phyloP scores from a whole-genome alignment of 2,329 filamentous ascomycete genomes.

The Kalmusia sp. region DNA sequence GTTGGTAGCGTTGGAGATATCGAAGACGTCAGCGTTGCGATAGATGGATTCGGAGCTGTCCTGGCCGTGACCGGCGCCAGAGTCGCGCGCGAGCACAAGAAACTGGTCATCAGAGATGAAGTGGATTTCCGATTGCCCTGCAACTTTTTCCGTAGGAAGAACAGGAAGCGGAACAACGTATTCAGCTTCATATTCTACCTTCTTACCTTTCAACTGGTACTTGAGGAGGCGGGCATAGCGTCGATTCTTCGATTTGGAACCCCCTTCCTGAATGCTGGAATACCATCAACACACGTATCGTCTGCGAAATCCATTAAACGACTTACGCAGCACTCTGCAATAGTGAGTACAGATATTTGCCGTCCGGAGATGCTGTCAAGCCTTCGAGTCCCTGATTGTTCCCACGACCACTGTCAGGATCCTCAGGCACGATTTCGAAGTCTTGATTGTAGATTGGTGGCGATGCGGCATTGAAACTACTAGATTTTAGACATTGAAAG shows the following conservation, averaged over 20 bases:
- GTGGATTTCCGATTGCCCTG: conserved; percentile 73
- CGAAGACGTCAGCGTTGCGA: conserved; percentile 73
- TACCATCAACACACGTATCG: neutral
- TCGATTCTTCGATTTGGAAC: conserved; percentile 60
- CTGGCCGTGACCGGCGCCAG: conserved; percentile 64
- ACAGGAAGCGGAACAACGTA: conserved; percentile 71
- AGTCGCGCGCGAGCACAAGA: conserved; percentile 71
- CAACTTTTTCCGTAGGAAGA: conserved; percentile 62
- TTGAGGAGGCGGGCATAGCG: conserved; percentile 68
- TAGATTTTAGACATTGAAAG: neutral
- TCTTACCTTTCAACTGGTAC: conserved; percentile 64
- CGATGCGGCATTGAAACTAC: conserved; percentile 67
- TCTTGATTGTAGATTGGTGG: conserved; percentile 66
- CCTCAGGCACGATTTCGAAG: conserved; percentile 58
- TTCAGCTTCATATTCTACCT: conserved; percentile 62
- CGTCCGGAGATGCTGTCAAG: conserved; percentile 67
- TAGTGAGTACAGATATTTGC: conserved; percentile 69
- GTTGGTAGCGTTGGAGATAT: conserved; percentile 68
- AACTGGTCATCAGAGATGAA: conserved; percentile 69
- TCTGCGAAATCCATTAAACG: conserved; percentile 57
- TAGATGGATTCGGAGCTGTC: conserved; percentile 63
- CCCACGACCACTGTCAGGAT: conserved; percentile 67
- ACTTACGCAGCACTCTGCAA: conserved; percentile 66
- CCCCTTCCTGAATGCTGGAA: conserved; percentile 53
- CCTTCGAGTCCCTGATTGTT: conserved; percentile 83